Evolutionary conservation across 1,284 basidiomycete genomes (phyloP).

Genomic region (Leccinum pachyderme): DNA sequence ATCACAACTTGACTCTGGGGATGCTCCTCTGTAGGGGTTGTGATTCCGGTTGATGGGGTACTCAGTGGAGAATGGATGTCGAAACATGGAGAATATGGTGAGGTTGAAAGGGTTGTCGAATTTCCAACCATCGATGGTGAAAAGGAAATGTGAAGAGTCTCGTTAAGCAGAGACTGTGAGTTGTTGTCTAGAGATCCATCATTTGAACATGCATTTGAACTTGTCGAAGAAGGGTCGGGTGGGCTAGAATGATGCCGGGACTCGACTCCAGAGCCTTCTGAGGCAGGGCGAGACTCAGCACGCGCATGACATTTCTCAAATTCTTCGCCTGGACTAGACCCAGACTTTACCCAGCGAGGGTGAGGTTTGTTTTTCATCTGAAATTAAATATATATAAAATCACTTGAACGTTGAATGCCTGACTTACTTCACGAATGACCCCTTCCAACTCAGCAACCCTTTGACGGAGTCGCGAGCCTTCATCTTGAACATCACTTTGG

Average conservation of each 20-base stretch:
- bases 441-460: constrained; percentile 82
- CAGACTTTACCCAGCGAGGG: constrained; percentile 56
- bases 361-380: constrained; percentile 72
- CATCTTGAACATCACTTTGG: constrained; percentile 52
- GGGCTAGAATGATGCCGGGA: constrained; percentile 2
- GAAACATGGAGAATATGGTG: constrained; percentile 19
- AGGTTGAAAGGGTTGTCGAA: constrained; percentile 6
- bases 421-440: constrained; percentile 70
- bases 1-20: constrained; percentile 31
- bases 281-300: constrained; percentile 17
- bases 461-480: constrained; percentile 63
- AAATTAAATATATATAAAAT: constrained; percentile 6
- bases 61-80: constrained; percentile 37
- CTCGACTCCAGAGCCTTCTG: constrained; percentile 12
- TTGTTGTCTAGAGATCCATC: constrained; percentile 5
- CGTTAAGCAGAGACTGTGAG: constrained; percentile 1
- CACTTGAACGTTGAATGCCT: neutral
- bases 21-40: constrained; percentile 42
- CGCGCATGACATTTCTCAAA: constrained; percentile 28
- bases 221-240: constrained; percentile 1
- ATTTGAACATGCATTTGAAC: constrained; percentile 2
- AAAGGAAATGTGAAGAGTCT: constrained; percentile 15
- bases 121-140: constrained; percentile 7
- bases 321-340: constrained; percentile 24
- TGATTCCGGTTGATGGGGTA: constrained; percentile 41